Conservation (phyloP, 192 early-diverging fungal genomes). For the Entomortierella chlamydospora region DNA sequence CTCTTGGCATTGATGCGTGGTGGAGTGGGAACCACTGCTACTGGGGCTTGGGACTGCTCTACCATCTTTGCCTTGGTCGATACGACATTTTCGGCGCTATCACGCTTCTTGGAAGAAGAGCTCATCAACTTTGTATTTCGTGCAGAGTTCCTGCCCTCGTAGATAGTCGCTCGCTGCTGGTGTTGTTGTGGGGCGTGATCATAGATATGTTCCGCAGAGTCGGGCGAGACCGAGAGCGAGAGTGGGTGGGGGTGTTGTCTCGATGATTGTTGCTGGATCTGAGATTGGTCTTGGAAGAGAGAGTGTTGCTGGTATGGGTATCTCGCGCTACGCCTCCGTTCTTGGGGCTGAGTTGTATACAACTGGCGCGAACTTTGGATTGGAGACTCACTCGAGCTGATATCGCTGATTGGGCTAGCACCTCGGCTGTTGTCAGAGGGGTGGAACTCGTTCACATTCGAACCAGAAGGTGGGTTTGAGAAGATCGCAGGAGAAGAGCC, state of each 20-base stretch:
- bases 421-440: background rate
- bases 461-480: background rate
- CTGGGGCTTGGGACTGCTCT: no score
- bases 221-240: background rate
- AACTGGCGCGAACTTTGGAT: background rate
- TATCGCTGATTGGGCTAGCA: background rate
- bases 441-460: background rate
- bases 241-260: background rate
- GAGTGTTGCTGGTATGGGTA: constrained; percentile 8
- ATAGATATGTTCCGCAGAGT: constrained; percentile 4
- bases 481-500: constrained; percentile 14
- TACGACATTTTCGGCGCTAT: no score
- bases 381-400: background rate
- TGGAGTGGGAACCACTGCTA: background rate
- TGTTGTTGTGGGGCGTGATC: background rate
- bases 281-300: background rate
- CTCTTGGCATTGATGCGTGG: constrained; percentile 15
- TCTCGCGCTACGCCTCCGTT: background rate
- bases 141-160: no score
- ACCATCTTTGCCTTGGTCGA: no score
- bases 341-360: background rate
- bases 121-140: no score
- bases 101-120: no score
- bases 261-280: background rate
- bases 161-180: no score